Base-by-base conservation (phyloP, 768 basidiomycete species). In the Clitopilus passeckerianus region DNA sequence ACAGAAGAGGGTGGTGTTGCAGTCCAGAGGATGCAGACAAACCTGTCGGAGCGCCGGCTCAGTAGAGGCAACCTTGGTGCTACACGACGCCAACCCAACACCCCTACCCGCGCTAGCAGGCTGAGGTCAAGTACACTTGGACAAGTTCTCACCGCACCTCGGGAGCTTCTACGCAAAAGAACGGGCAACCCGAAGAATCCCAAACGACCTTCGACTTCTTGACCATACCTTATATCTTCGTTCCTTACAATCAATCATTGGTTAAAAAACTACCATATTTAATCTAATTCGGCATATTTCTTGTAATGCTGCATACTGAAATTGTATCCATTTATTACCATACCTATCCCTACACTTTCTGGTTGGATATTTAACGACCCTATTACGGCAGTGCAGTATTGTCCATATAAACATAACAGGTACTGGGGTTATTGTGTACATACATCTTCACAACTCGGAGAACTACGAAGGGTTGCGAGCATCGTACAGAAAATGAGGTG, bases 1-100 rank as follows among this genome's bases (percentile, higher is more conserved):
- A 86, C 84, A 15, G 95, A 97, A 72, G 95, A 97, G 70, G 80
- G 83, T 58, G 94, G 95, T 37, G 86, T 93, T 41, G 91, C 90
- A 37, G 89, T 93, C 74, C 84, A 83, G 59, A 79, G 92, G 54
- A 88, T 94, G 75, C 92, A 93, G 72, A 90, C 79, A 57, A 86
- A 90, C 67, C 72, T 93, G 30, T 93, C 91, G 1, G 87, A 86
- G 67, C 69, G 75, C 52, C 68, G 83, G 57, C 71, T 77, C 63
- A 84, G 84, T 62, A 50, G 46, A 50, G 46, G 46, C n/a, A 50
- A 50, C 22, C 16, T 22, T n/a, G 46, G 18, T 50, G 5, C 46
- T 12, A 20, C 46, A 16, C 22, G 18, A 22, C 16, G 46, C 16
- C 37, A 41, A 18, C 37, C 37, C 3, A 14, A 41, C 5, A 14